Conservation (phyloP, 768 basidiomycete genomes). For the Hypholoma sublateritium region DNA sequence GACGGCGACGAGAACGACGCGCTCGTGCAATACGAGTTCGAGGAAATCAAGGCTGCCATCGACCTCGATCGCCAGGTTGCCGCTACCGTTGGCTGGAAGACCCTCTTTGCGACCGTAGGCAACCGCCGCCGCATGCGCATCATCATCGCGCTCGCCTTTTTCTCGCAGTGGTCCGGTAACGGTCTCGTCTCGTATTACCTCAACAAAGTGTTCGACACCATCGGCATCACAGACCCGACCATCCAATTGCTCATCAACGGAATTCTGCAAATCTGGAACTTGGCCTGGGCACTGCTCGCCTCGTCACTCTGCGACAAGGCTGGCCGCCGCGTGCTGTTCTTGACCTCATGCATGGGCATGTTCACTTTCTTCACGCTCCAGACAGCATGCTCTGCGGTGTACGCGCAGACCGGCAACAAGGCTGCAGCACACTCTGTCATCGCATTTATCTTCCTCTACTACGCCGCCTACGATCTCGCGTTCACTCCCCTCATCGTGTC, state of each 20-base stretch:
- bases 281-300: conserved; percentile 38
- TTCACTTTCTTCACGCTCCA: conserved; percentile 65
- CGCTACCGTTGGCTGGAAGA: conserved; percentile 64
- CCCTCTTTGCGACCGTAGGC: conserved; percentile 63
- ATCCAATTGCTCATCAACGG: conserved; percentile 82
- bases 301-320: conserved; percentile 52
- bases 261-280: conserved; percentile 83
- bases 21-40: conserved; percentile 70
- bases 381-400: conserved; percentile 64
- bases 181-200: conserved; percentile 86
- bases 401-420: conserved; percentile 37
- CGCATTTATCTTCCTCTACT: conserved; percentile 83
- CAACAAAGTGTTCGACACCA: conserved; percentile 65
- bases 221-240: conserved; percentile 61
- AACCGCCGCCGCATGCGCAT: conserved; percentile 78
- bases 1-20: conserved; percentile 68
- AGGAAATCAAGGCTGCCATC: conserved; percentile 80
- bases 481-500: conserved; percentile 86
- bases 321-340: conserved; percentile 72
- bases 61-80: conserved; percentile 64
- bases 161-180: conserved; percentile 87
- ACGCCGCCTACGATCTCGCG: conserved; percentile 76
- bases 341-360: conserved; percentile 61
- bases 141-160: conserved; percentile 76
- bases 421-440: conserved; percentile 70